Evolutionary conservation across 2,329 filamentous ascomycete species (phyloP), one percentile per base, ranked within the genome.

Genomic region (Diaporthe aspalathi): DNA sequence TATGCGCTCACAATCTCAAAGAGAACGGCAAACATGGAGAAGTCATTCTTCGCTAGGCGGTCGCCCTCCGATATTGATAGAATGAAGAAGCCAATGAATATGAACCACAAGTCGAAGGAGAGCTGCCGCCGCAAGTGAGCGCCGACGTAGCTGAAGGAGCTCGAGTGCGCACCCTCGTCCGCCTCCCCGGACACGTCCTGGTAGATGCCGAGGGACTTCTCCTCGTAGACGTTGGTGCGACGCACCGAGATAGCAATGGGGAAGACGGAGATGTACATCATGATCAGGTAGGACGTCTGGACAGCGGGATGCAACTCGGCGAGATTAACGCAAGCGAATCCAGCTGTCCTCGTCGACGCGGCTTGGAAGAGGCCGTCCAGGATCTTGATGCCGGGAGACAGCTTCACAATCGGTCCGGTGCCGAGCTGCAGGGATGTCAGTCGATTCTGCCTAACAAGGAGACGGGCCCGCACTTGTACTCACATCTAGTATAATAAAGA

Each of bases 221-320:
- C 95, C 81, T 98, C 95, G 83, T 98, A 98, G 2, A 98, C 95
- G 79, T 98, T 98, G 71, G 95, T 98, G 74, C 93, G 88, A 67
- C 95, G 94, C 76, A 98, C 93, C 8, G 93, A 96, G 77, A 98
- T 98, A 79, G 96, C 95, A 76, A 98, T 97, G 6, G 95, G 95
- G 76, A 97, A 97, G 72, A 98, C 93, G 71, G 95, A 97, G 73
- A 98, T 97, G 81, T 98, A 98, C 96, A 98, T 98, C 96, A 98
- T 98, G 81, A 98, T 91, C 81, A 98, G 85, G 83, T 98, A 98
- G 29, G 94, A 94, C 17, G 97, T 94, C 77, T 97, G 95, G 71
- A 98, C 94, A 3, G 93, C 96, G 1, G 96, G 95, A 75, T 98
- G 95, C 2, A 99, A 85, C 0, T 88, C 83, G 1, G 92, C 85